Conservation (phyloP, 108 stramenopile species). For the Heterococcus sp. region DNA sequence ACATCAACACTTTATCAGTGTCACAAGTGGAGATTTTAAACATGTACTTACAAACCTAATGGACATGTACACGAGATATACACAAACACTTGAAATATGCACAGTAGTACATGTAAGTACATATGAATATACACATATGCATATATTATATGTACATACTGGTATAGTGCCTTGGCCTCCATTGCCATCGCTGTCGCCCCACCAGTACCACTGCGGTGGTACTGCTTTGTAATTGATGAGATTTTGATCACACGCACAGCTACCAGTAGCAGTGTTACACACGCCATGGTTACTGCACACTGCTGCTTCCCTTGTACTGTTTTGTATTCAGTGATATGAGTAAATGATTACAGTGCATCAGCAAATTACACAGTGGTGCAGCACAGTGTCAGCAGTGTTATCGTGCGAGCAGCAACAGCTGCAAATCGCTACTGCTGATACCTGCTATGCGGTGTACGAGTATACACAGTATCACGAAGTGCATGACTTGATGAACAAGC, state of each 20-base stretch:
- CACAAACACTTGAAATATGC: too few species aligned
- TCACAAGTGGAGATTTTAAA: too few species aligned
- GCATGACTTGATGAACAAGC: too few species aligned
- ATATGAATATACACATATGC: too few species aligned
- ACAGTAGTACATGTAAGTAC: too few species aligned
- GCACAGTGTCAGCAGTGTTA: too few species aligned
- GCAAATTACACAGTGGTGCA: too few species aligned
- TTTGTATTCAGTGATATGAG: not conserved
- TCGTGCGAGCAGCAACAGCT: too few species aligned
- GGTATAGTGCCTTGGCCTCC: not conserved
- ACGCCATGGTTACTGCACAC: not conserved
- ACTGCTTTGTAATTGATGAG: not conserved
- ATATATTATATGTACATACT: too few species aligned
- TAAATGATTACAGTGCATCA: not conserved
- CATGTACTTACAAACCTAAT: too few species aligned
- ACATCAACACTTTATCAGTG: too few species aligned
- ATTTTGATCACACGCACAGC: not conserved
- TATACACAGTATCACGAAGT: not conserved
- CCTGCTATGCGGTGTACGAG: not conserved
- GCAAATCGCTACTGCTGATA: not conserved
- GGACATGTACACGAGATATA: too few species aligned
- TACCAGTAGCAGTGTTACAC: not conserved
- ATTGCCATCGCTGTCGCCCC: not conserved
- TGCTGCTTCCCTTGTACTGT: not conserved
- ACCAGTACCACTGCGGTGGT: not conserved